Evolutionary conservation across 2,329 filamentous ascomycete species (phyloP), one percentile per base, ranked within the genome.

Genomic region (Ophiocordyceps camponoti-rufipedis): DNA sequence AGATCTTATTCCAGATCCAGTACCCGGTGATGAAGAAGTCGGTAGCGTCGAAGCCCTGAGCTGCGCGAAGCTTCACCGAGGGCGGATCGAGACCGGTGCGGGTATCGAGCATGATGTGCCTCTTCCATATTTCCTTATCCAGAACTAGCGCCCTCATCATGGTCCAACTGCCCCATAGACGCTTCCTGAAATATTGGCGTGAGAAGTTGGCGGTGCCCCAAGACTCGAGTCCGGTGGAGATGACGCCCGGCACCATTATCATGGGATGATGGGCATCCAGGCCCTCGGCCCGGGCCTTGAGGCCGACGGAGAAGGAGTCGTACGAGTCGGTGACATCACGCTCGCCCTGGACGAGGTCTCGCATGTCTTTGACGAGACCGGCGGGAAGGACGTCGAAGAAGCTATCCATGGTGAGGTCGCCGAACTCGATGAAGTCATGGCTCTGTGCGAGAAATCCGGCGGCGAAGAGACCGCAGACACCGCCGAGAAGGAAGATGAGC

Each of bases 1-100:
- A 71, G 49, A 98, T 95, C 65, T 96, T 96, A 65, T 85, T 95
- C 88, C 88, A 95, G 49, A 98, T 96, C 91, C 91, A 98, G 64
- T 98, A 98, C 10, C 78, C 79, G 0, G 79, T 82, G 49, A 83
- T 82, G 62, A 93, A 91, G 67, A 98, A 98, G 63, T 98, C 91
- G 11, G 91, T 88, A 2, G 91, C 91, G 62, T 98, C 91, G 55
- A 98, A 98, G 2, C 91, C 91, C 60, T 96, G 91, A 0, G 91
- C 88, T 9, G 91, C 86, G 35, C 91, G 78, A 18, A 98, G 66
- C 66, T 96, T 96, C 55, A 96, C 78, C 12, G 80, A 79, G 0
- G 87, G 85, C 1, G 91, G 91, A 59, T 98, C 91, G 19, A 98
- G 69, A 0, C 91, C 91, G 0, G 89, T 95, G 35, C 77, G 63